Conservation (phyloP, 768 basidiomycete species). For the Panellus pusillus region DNA sequence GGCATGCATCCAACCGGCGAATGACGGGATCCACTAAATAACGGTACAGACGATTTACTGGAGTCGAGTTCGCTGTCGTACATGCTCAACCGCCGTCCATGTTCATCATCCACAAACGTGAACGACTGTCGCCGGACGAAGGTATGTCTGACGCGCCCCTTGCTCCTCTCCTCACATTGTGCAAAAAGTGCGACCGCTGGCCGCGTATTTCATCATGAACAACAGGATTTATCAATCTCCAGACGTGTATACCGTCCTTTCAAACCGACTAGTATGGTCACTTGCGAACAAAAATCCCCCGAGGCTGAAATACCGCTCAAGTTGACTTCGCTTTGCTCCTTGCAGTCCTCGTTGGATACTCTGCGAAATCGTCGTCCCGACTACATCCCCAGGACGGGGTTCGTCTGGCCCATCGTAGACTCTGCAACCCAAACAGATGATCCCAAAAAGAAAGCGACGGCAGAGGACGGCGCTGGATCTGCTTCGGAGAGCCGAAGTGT, state of each 20-base stretch:
- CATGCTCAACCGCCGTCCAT: slow-evolving; percentile 77
- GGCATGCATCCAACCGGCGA: slow-evolving; percentile 42
- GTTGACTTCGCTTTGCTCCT: slow-evolving; percentile 67
- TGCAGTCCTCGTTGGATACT: slow-evolving; percentile 76
- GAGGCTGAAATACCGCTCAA: slow-evolving; percentile 24
- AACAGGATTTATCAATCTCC: slow-evolving; percentile 89
- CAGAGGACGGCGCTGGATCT: slow-evolving; percentile 26
- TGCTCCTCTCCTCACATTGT: slow-evolving; percentile 10
- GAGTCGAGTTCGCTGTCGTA: slow-evolving; percentile 84
- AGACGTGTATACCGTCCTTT: slow-evolving; percentile 79
- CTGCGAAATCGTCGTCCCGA: slow-evolving; percentile 75
- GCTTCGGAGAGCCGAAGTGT: slow-evolving; percentile 25
- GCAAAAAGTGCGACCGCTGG: slow-evolving; percentile 65
- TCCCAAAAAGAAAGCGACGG: slow-evolving; percentile 39
- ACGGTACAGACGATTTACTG: slow-evolving; percentile 71
- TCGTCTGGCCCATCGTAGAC: slow-evolving; percentile 81
- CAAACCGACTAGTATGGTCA: slow-evolving; percentile 73
- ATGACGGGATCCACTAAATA: neutral
- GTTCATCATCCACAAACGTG: slow-evolving; percentile 89
- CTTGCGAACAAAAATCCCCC: neutral
- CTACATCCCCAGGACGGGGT: slow-evolving; percentile 81
- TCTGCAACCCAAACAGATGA: slow-evolving; percentile 42
- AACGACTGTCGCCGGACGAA: slow-evolving; percentile 80
- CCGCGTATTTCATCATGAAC: slow-evolving; percentile 86
- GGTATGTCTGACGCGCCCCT: slow-evolving; percentile 44